Conservation (phyloP, 2,329 filamentous ascomycete species). For the Diplodia intermedia region DNA sequence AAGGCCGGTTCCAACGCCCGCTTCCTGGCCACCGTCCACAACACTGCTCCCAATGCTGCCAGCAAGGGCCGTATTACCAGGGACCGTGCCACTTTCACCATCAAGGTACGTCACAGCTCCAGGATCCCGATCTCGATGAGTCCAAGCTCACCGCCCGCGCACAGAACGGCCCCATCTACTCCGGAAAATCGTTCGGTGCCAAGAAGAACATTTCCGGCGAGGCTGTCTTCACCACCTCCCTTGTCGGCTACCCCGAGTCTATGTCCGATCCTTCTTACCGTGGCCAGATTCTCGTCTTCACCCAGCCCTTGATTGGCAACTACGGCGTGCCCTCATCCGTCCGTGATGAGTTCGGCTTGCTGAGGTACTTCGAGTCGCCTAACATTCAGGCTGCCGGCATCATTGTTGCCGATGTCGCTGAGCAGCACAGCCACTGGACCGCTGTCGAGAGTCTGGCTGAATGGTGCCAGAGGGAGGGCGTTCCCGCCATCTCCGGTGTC, state of each 20-base stretch:
- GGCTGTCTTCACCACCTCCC: conserved; percentile 97
- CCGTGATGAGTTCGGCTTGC: conserved; percentile 85
- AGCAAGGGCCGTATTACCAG: conserved; percentile 70
- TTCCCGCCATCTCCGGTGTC: conserved; percentile 94
- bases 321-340: conserved; percentile 91
- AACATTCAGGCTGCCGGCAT: conserved; percentile 96
- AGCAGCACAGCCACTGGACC: conserved; percentile 98
- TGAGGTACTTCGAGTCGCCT: conserved; percentile 98
- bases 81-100: conserved; percentile 90
- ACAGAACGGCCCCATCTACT: conserved; percentile 92
- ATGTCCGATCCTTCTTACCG: conserved; percentile 73
- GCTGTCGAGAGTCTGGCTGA: conserved; percentile 90
- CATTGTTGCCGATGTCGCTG: conserved; percentile 91
- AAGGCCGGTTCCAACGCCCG: conserved; percentile 54
- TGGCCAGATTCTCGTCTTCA: conserved; percentile 97
- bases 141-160: conserved; percentile 29
- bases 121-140: not conserved
- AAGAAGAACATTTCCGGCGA: conserved; percentile 97
- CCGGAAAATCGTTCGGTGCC: conserved; percentile 94
- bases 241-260: conserved; percentile 96
- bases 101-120: conserved; percentile 68
- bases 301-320: conserved; percentile 96
- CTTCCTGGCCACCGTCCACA: conserved; percentile 70
- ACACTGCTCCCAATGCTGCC: conserved; percentile 68
- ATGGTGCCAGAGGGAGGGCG: conserved; percentile 96